phyloP scores from a whole-genome alignment of 129 eudicot genomes.

The Scalesia atractyloides region DNA sequence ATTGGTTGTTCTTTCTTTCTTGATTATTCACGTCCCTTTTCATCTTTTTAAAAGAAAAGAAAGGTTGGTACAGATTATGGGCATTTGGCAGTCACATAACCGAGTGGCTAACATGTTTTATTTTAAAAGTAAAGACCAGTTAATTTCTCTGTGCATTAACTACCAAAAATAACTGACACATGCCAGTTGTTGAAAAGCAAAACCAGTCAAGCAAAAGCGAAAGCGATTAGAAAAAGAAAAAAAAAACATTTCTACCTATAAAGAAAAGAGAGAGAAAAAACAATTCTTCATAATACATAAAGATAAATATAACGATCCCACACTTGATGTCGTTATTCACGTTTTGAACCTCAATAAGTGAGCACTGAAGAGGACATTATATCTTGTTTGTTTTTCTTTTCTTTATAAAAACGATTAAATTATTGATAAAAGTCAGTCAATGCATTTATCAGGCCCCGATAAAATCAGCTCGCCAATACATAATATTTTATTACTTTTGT shows the following conservation, averaged over 20 bases:
- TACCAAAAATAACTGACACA: background rate
- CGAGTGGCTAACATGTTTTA: background rate
- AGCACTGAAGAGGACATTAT: background rate
- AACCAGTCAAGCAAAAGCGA: background rate
- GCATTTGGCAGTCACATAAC: background rate
- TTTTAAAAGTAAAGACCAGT: background rate
- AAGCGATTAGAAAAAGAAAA: background rate
- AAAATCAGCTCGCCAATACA: background rate
- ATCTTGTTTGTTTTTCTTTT: background rate
- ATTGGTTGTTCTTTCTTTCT: background rate
- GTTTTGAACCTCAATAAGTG: constrained; percentile 15
- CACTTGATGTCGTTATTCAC: constrained; percentile 11
- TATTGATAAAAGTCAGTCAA: background rate
- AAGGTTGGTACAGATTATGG: background rate
- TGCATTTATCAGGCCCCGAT: background rate
- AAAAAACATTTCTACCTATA: background rate
- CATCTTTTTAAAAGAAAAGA: background rate
- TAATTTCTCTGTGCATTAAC: background rate
- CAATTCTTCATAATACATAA: too few relatives aligned
- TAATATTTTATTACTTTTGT: background rate
- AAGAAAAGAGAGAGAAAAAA: too few relatives aligned
- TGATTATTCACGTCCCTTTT: background rate
- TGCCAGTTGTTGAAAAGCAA: background rate
- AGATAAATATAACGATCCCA: background rate
- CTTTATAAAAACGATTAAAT: background rate